A percentile compares a stretch with the other conserved stretches of the same genome.
Evolutionary conservation across 2,329 filamentous ascomycete genomes (phyloP).

Genomic region (Dothistroma pini): DNA sequence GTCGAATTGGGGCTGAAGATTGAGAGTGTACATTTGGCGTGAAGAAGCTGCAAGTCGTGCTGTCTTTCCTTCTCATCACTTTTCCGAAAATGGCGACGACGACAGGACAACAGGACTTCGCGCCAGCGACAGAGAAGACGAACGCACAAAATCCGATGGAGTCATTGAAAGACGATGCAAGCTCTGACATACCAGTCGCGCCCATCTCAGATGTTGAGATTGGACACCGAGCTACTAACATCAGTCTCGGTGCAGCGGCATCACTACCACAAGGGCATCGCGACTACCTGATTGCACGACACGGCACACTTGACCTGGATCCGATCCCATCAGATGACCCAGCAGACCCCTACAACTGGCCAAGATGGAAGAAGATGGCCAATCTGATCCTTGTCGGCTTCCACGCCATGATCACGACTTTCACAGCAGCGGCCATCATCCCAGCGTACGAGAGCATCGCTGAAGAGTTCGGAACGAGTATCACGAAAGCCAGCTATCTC

Average conservation of each 20-base stretch:
- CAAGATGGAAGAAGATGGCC: slow-evolving; percentile 50
- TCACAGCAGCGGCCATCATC: slow-evolving; percentile 53
- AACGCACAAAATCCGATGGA: not conserved
- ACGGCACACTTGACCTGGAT: slow-evolving; percentile 54
- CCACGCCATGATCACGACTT: slow-evolving; percentile 55
- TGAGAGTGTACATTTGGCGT: not conserved
- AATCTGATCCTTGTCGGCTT: slow-evolving; percentile 51
- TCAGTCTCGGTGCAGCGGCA: slow-evolving; percentile 27
- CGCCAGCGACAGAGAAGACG: not conserved
- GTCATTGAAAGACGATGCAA: not conserved
- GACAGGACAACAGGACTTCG: slow-evolving; percentile 6
- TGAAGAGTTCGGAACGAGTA: slow-evolving; percentile 46
- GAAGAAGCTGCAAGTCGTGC: not conserved
- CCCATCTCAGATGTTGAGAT: slow-evolving; percentile 21
- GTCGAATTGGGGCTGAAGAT: not conserved
- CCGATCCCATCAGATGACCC: slow-evolving; percentile 50
- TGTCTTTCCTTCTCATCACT: not conserved
- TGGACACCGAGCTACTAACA: slow-evolving; percentile 27
- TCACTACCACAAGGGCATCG: slow-evolving; percentile 44
- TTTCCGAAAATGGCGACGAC: not conserved
- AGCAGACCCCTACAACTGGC: slow-evolving; percentile 53
- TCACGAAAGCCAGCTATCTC: slow-evolving; percentile 52
- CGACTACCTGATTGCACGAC: slow-evolving; percentile 50
- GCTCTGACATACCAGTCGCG: not conserved
- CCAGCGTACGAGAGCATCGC: slow-evolving; percentile 54